phyloP scores from a whole-genome alignment of 169 alveolate genomes.

The Sarcocystis neurona region DNA sequence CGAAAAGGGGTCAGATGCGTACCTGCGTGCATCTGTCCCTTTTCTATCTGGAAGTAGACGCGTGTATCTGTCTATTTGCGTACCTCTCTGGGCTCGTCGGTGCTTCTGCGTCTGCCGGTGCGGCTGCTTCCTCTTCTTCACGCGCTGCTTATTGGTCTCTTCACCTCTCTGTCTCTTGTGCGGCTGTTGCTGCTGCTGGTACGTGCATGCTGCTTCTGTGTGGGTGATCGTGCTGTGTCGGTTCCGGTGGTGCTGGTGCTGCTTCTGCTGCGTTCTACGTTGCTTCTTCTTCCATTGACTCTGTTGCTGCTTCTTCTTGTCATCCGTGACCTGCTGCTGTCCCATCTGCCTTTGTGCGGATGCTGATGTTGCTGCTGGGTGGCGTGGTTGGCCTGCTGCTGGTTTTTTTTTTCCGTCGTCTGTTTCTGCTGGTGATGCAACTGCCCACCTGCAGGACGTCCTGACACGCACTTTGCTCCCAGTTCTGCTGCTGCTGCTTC shows the following conservation, averaged over 20 bases:
- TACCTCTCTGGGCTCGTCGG: not conserved
- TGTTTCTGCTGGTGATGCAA: not conserved
- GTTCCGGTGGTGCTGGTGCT: no score
- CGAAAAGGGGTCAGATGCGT: conserved; percentile 33
- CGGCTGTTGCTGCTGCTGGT: not conserved
- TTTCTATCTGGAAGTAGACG: not conserved
- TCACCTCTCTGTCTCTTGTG: not conserved
- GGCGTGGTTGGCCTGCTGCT: not conserved
- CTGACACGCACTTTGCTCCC: not conserved
- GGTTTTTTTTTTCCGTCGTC: not conserved
- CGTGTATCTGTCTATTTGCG: not conserved
- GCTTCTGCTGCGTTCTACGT: not conserved
- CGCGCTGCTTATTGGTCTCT: not conserved
- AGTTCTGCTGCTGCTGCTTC: not conserved
- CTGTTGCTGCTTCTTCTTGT: not conserved
- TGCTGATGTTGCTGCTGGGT: not conserved
- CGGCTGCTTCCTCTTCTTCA: not conserved
- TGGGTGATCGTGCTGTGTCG: not conserved
- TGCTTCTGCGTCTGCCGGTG: not conserved
- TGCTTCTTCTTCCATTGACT: no score
- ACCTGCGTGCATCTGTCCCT: not conserved
- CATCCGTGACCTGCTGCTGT: not conserved
- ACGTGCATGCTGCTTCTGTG: not conserved
- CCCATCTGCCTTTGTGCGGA: not conserved
- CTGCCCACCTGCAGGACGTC: not conserved